A percentile compares a stretch with the other conserved stretches of the same genome.
Conservation (phyloP, 2,329 filamentous ascomycete genomes). For the Fusarium torulosum region DNA sequence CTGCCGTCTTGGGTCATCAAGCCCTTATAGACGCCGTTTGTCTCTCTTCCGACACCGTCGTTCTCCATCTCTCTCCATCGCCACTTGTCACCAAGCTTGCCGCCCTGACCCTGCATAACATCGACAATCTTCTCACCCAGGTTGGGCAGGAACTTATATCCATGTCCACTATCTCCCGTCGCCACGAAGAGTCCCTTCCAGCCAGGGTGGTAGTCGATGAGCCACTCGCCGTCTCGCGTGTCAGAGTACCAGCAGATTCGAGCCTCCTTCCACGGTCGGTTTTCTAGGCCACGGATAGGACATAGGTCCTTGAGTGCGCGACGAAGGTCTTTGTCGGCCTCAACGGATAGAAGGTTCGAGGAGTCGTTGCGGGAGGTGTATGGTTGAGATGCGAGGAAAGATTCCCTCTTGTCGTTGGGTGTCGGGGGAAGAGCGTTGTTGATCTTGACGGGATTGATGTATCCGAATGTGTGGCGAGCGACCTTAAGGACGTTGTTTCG, state of each 20-base stretch:
- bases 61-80: constrained; percentile 71
- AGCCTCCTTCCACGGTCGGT: constrained; percentile 71
- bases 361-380: constrained; percentile 56
- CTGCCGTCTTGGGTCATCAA: constrained; percentile 65
- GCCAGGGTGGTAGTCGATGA: constrained; percentile 76
- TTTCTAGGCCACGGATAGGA: constrained; percentile 66
- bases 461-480: constrained; percentile 77
- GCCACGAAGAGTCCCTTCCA: constrained; percentile 70
- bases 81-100: constrained; percentile 69
- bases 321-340: constrained; percentile 73
- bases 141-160: constrained; percentile 77
- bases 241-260: constrained; percentile 83
- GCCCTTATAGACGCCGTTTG: constrained; percentile 54
- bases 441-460: constrained; percentile 65
- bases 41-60: constrained; percentile 52
- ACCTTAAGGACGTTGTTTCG: constrained; percentile 72
- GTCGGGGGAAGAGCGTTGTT: constrained; percentile 52
- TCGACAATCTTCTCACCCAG: constrained; percentile 72
- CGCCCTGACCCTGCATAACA: constrained; percentile 61
- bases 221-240: constrained; percentile 77
- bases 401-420: constrained; percentile 42
- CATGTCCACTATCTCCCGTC: constrained; percentile 74
- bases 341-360: constrained; percentile 64
- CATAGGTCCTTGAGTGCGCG: constrained; percentile 71
- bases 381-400: constrained; percentile 55